A percentile compares a stretch with the other conserved stretches of the same genome.
Conservation (phyloP, 352 stramenopile genomes). For the Globisporangium yorkense region DNA sequence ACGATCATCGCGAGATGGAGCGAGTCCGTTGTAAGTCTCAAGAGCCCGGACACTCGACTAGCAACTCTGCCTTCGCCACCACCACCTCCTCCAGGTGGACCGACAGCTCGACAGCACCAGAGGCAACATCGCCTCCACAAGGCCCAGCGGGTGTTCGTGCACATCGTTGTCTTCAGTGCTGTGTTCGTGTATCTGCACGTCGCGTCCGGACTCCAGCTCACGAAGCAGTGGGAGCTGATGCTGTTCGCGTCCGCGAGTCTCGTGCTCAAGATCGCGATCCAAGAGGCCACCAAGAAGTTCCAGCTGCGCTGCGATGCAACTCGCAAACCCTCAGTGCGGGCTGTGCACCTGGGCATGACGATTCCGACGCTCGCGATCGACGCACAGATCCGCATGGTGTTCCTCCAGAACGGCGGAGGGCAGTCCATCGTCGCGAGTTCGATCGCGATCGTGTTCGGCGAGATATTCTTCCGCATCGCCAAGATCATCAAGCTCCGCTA, state of each 20-base stretch:
- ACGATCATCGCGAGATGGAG: background rate
- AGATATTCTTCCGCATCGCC: constrained; percentile 29
- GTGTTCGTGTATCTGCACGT: constrained; percentile 23
- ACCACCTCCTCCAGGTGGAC: background rate
- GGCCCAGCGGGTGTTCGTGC: background rate
- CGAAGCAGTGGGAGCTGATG: constrained; percentile 18
- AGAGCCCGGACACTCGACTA: background rate
- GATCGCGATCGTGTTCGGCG: constrained; percentile 21
- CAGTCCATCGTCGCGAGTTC: constrained; percentile 15
- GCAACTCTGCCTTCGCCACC: background rate
- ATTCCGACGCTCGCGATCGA: constrained; percentile 27
- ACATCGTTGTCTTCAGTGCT: constrained; percentile 12
- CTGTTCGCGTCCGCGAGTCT: constrained; percentile 23
- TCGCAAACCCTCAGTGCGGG: constrained; percentile 15
- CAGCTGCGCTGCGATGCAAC: constrained; percentile 10
- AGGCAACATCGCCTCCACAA: background rate
- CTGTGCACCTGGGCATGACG: constrained; percentile 23
- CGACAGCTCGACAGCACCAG: constrained; percentile 7
- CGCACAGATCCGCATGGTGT: constrained; percentile 28
- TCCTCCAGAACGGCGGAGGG: constrained; percentile 17
- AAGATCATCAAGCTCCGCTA: constrained; percentile 26
- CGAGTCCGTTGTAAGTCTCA: background rate
- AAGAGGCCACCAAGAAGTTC: constrained; percentile 21
- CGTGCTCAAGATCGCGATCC: constrained; percentile 24
- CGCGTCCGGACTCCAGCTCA: constrained; percentile 11